phyloP scores from a whole-genome alignment of 306 rosid species.

The Glycine soja region DNA sequence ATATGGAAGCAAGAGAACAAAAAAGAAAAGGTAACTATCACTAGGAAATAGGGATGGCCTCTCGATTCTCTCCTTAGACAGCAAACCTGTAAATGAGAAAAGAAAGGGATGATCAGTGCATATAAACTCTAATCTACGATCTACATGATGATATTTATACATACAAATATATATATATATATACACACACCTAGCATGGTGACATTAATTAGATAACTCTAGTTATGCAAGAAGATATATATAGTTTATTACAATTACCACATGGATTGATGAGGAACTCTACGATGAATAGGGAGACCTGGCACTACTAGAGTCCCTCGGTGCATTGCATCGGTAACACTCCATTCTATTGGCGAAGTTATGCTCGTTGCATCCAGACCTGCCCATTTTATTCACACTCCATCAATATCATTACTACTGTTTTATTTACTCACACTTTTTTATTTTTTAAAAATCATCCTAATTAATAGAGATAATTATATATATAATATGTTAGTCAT shows the following conservation, averaged over 20 bases:
- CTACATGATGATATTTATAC: too few relatives aligned
- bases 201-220: too few relatives aligned
- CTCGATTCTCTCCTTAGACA: constrained; percentile 46
- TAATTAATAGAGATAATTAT: too few relatives aligned
- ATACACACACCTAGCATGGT: too few relatives aligned
- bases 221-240: not conserved
- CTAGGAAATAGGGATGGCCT: constrained; percentile 43
- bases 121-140: not conserved
- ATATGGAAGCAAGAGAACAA: constrained; percentile 44
- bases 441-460: too few relatives aligned
- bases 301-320: constrained; percentile 65
- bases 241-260: constrained; percentile 35
- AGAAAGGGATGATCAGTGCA: not conserved
- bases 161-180: too few relatives aligned
- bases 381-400: constrained; percentile 36
- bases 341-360: constrained; percentile 87
- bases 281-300: constrained; percentile 69
- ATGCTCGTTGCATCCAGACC: constrained; percentile 92
- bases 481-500: too few relatives aligned
- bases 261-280: constrained; percentile 13
- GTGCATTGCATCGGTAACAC: constrained; percentile 85
- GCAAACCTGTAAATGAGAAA: constrained; percentile 41
- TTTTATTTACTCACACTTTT: constrained; percentile 12
- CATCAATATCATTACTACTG: constrained; percentile 22
- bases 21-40: constrained; percentile 35